phyloP scores from a whole-genome alignment of 1,139 yeast genomes.

The Ogataea hybrid region DNA sequence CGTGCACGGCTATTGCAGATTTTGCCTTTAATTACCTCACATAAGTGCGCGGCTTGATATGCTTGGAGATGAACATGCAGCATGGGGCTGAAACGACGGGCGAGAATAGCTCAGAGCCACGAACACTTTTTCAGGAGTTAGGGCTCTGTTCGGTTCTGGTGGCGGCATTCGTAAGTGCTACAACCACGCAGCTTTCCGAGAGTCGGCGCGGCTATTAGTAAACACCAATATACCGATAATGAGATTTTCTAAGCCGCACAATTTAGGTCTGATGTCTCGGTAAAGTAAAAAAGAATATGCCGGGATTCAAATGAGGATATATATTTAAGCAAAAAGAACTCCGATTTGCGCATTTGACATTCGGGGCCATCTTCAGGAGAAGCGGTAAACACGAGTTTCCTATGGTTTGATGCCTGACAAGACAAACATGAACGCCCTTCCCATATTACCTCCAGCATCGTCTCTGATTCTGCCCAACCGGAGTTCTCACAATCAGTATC shows the following conservation, averaged over 20 bases:
- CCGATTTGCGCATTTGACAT: background rate
- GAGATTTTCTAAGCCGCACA: background rate
- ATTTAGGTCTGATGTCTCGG: background rate
- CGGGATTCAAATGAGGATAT: background rate
- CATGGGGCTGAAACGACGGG: background rate
- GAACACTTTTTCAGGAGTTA: too few species aligned
- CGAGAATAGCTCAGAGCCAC: too few species aligned
- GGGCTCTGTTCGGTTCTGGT: too few species aligned
- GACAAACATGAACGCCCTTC: constrained; percentile 11
- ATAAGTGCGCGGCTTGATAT: constrained; percentile 2
- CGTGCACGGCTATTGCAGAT: constrained; percentile 1
- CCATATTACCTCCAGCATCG: constrained; percentile 22
- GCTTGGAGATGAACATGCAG: background rate
- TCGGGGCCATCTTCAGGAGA: background rate
- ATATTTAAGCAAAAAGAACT: background rate
- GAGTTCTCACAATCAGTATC: background rate
- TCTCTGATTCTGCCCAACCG: constrained; percentile 16
- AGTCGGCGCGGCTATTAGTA: too few species aligned
- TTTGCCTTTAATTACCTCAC: background rate
- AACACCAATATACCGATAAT: background rate
- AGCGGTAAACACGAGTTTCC: background rate
- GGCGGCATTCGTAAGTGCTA: too few species aligned
- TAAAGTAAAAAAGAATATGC: background rate
- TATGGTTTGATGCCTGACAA: constrained; percentile 1
- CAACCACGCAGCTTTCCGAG: too few species aligned